Conservation (phyloP, 179 eudicot genomes). For the Nepenthes alata region DNA sequence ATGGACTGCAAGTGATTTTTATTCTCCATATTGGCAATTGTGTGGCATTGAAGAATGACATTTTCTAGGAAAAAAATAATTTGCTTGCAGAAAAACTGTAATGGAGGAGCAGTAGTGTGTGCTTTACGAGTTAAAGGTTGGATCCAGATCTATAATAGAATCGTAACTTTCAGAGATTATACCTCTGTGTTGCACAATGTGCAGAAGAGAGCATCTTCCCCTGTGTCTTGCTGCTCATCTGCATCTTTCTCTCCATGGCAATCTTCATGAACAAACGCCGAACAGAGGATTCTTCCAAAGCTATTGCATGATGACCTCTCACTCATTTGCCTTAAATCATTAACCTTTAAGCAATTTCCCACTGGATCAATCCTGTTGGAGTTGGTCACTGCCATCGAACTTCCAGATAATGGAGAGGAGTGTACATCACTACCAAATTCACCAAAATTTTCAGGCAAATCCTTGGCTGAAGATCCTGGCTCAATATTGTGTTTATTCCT, state of each 20-base stretch:
- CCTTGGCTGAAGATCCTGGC: slow-evolving; percentile 28
- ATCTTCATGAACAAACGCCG: slow-evolving; percentile 68
- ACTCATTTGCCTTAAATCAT: slow-evolving; percentile 16
- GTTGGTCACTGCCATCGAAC: slow-evolving; percentile 55
- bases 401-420: slow-evolving; percentile 63
- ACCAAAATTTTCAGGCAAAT: slow-evolving; percentile 26
- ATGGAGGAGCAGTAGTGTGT: no score
- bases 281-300: slow-evolving; percentile 55
- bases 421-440: slow-evolving; percentile 41
- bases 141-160: no score
- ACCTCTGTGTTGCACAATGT: slow-evolving; percentile 94
- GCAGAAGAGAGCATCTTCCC: slow-evolving; percentile 85
- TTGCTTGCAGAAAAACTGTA: no score
- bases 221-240: slow-evolving; percentile 47
- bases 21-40: no score
- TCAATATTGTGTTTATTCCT: slow-evolving; percentile 16
- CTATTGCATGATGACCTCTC: slow-evolving; percentile 27
- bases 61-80: no score
- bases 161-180: neutral
- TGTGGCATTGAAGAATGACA: no score
- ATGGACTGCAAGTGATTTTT: no score
- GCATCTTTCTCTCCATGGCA: slow-evolving; percentile 49
- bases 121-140: no score
- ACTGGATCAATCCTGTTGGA: slow-evolving; percentile 55
- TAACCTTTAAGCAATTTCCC: slow-evolving; percentile 29